Evolutionary conservation across 495 filamentous ascomycete species (phyloP), one percentile per base, ranked within the genome.

Genomic region (Xylona heveae): DNA sequence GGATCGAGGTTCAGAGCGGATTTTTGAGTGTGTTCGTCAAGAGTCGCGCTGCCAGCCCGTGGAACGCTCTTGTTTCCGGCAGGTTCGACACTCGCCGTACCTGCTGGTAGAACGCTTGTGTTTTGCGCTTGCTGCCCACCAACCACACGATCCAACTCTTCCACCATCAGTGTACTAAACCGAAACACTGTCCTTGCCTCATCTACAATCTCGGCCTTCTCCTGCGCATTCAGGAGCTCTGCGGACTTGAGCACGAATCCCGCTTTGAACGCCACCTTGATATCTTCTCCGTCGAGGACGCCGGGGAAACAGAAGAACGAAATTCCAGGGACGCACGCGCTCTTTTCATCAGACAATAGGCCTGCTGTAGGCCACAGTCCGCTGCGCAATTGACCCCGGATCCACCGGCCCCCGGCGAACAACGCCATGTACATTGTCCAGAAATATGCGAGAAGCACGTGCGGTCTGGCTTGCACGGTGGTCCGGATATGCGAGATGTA

Each of bases 361-460:
- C n/a, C n/a, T n/a, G n/a, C n/a, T n/a, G n/a, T n/a, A n/a, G n/a
- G n/a, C n/a, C n/a, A n/a, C n/a, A n/a, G n/a, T n/a, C n/a, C n/a
- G n/a, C n/a, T n/a, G n/a, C n/a, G 30, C 1, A 72, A 42, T 19
- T 57, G 46, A 1, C 42, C 42, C 10, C 64, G 53, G 15, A 73
- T 58, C 43, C 54, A 62, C 3, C 66, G 48, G 3, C 68, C 67
- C 7, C 68, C 68, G 19, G 55, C 57, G 35, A 73, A 65, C 0
- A 71, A 42, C 4, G 67, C 67, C 53, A 69, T 62, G 40, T 71
- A 71, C 32, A 68, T 51, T 16, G 66, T 57, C 65, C 66, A 71
- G 2, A 58, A 52, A 40, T 69, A 70, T 1, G 67, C 62, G 10
- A 73, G 35, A 0, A 68, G 45, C 0, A 61, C 40, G 35, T 68